A percentile compares a stretch with the other conserved stretches of the same genome.
Evolutionary conservation across 768 basidiomycete genomes (phyloP).

Genomic region (Omphalotus guepiniiformis): DNA sequence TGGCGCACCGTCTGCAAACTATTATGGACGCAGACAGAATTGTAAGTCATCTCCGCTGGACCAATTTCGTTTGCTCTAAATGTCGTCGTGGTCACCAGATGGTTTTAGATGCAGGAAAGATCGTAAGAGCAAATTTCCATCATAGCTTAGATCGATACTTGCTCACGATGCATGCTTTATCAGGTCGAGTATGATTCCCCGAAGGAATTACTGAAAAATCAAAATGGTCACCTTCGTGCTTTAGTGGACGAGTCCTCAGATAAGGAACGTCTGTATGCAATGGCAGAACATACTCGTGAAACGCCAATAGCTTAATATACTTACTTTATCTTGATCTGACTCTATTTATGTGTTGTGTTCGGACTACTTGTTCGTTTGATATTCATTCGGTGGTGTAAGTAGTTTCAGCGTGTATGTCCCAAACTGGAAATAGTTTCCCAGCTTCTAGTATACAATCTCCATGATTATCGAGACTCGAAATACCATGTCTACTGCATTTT

Average conservation of each 20-base stretch:
- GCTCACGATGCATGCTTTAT: conserved; percentile 13
- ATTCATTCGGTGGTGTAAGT: no score
- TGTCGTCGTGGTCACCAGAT: conserved; percentile 22
- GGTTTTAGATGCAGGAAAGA: conserved; percentile 42
- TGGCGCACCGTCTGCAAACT: conserved; percentile 51
- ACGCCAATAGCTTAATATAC: no score
- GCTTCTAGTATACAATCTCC: no score
- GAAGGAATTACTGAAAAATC: conserved; percentile 41
- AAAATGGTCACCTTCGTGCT: conserved; percentile 46
- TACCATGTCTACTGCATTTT: conserved; percentile 39
- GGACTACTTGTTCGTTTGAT: no score
- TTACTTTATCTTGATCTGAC: no score
- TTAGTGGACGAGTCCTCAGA: conserved; percentile 59
- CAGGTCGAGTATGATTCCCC: conserved; percentile 58
- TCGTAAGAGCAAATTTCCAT: conserved; percentile 18
- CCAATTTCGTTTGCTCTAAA: conserved; percentile 9
- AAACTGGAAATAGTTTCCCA: no score
- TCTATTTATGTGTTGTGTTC: no score
- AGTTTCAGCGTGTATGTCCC: no score
- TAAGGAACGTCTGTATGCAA: conserved; percentile 41
- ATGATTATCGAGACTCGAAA: no score
- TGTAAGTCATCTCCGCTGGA: conserved; percentile 17
- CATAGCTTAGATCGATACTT: background rate
- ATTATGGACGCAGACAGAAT: conserved; percentile 56
- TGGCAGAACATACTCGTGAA: no score